phyloP scores from a whole-genome alignment of 225 moss, liverwort and hornwort genomes.

The Bryoerythrophyllum caledonicum region DNA sequence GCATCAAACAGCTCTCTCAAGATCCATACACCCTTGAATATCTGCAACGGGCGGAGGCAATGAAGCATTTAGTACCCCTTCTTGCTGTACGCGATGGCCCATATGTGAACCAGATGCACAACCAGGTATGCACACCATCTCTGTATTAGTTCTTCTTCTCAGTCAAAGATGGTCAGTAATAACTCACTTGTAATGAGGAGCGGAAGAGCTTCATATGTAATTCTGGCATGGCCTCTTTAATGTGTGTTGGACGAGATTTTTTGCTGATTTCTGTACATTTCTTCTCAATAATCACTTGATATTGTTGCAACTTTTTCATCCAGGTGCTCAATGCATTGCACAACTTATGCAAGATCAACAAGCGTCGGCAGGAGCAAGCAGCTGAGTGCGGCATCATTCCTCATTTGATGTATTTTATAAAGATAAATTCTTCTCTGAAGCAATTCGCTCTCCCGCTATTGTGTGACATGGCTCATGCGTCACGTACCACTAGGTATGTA shows the following conservation, averaged over 20 bases:
- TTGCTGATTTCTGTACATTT: neutral
- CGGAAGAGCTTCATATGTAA: neutral
- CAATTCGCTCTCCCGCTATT: constrained; percentile 71
- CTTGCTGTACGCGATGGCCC: constrained; percentile 58
- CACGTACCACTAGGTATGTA: constrained; percentile 62
- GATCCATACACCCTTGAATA: constrained; percentile 71
- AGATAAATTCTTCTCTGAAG: constrained; percentile 65
- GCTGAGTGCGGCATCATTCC: constrained; percentile 81
- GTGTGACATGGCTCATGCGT: constrained; percentile 87
- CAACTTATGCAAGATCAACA: constrained; percentile 88
- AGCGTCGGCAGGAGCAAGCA: constrained; percentile 79
- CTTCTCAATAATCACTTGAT: neutral
- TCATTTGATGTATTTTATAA: constrained; percentile 74
- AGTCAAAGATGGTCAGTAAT: neutral
- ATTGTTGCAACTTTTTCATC: neutral
- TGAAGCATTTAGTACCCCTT: constrained; percentile 74
- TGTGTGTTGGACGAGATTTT: neutral
- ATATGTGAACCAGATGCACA: constrained; percentile 63
- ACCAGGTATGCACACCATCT: constrained; percentile 42
- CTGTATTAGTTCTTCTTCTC: neutral
- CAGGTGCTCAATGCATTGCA: constrained; percentile 76
- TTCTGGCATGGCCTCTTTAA: constrained; percentile 2
- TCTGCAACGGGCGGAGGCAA: constrained; percentile 80
- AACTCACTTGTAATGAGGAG: neutral
- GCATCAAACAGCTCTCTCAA: constrained; percentile 76